Evolutionary conservation across 2,329 filamentous ascomycete genomes (phyloP).

Genomic region (Claviceps cyperi): DNA sequence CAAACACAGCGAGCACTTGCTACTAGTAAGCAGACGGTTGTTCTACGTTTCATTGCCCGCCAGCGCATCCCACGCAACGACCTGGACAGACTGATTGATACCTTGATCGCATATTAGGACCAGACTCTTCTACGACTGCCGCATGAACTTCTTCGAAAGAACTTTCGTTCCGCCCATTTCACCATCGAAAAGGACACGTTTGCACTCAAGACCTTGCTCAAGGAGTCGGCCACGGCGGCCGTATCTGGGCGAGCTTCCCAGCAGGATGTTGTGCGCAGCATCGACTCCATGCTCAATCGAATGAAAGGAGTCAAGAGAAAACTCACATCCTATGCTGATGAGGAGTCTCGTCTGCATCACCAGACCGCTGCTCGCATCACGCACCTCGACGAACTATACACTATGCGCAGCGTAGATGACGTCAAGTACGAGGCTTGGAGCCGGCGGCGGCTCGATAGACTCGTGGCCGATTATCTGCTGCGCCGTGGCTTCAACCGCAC

Average conservation of each 20-base stretch:
- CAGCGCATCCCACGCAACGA: not conserved
- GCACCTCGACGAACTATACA: conserved; percentile 69
- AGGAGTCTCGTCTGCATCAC: conserved; percentile 63
- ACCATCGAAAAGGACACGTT: conserved; percentile 58
- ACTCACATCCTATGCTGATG: conserved; percentile 59
- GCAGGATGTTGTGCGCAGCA: conserved; percentile 59
- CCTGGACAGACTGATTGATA: not conserved
- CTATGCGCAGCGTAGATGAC: conserved; percentile 69
- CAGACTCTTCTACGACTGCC: conserved; percentile 88
- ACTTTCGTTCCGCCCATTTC: conserved; percentile 76
- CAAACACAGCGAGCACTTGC: conserved; percentile 60
- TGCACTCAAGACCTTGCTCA: conserved; percentile 44
- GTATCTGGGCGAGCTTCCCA: conserved; percentile 46
- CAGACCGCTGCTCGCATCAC: conserved; percentile 63
- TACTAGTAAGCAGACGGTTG: conserved; percentile 40
- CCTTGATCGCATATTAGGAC: conserved; percentile 40
- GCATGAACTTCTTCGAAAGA: conserved; percentile 82
- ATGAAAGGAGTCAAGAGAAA: conserved; percentile 85
- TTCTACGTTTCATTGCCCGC: not conserved
- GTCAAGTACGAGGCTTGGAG: conserved; percentile 92
- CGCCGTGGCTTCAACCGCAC: conserved; percentile 69
- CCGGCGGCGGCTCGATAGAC: conserved; percentile 61
- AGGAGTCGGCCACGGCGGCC: conserved; percentile 51
- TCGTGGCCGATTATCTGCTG: conserved; percentile 86
- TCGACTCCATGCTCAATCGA: conserved; percentile 73